A percentile compares a stretch with the other conserved stretches of the same genome.
These are phyloP conservation scores for Porodaedalea pini DNA, from an alignment of 1,284 basidiomycete species.

Conservation along the genomic window DNA sequence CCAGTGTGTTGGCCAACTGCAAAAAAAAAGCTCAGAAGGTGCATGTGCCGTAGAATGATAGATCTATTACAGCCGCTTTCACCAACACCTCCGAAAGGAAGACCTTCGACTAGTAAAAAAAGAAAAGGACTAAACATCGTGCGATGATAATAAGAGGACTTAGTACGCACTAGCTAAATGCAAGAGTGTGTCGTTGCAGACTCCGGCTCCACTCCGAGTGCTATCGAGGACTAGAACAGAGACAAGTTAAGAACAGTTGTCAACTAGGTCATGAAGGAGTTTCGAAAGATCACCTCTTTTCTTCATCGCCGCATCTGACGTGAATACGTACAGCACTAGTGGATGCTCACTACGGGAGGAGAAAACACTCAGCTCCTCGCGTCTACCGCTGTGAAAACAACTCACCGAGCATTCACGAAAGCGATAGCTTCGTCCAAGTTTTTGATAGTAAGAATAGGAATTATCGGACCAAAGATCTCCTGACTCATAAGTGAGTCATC, in stretches of 20 bases:
- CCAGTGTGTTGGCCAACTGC: slow-evolving; percentile 60
- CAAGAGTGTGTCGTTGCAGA: slow-evolving; percentile 66
- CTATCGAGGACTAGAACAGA: slow-evolving; percentile 65
- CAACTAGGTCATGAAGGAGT: background rate
- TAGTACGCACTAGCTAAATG: slow-evolving; percentile 46
- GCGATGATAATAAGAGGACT: background rate
- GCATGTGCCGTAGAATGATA: background rate
- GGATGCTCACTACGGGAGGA: slow-evolving; percentile 58
- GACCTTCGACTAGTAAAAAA: slow-evolving; percentile 44
- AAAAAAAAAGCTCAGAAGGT: background rate
- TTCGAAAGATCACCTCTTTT: slow-evolving; percentile 45
- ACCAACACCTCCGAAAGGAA: slow-evolving; percentile 73
- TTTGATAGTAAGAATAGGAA: slow-evolving; percentile 78
- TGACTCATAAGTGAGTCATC: slow-evolving; percentile 77
- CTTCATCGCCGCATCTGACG: slow-evolving; percentile 56
- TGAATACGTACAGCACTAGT: slow-evolving; percentile 75
- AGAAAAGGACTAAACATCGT: background rate
- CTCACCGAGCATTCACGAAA: slow-evolving; percentile 60
- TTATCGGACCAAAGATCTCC: slow-evolving; percentile 76
- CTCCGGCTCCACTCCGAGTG: slow-evolving; percentile 62
- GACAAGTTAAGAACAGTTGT: slow-evolving; percentile 3
- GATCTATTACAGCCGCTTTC: slow-evolving; percentile 57
- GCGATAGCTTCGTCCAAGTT: slow-evolving; percentile 68
- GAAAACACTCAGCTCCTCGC: background rate
- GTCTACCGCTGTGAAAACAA: slow-evolving; percentile 9